Evolutionary conservation across 176 grass and related monocot genomes (phyloP).

Genomic region (Phoenix dactylifera): DNA sequence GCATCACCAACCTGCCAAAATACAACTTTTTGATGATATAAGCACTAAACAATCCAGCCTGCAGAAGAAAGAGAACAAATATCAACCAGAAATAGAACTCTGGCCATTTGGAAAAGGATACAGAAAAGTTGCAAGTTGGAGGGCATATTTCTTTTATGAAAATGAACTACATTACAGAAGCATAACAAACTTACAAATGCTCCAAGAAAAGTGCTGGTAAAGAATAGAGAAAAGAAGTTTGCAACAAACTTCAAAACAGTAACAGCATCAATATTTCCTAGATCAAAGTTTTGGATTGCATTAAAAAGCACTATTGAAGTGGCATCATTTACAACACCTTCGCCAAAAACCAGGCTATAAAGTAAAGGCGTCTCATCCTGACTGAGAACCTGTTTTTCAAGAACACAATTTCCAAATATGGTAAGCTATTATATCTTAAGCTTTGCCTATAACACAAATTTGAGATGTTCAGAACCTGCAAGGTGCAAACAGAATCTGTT

Average conservation of each 20-base stretch:
- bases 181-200: conserved; percentile 55
- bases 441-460: neutral
- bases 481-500: conserved; percentile 93
- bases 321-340: conserved; percentile 98
- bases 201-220: conserved; percentile 72
- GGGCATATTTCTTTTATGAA: too few relatives aligned
- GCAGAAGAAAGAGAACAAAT: conserved; percentile 11
- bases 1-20: conserved; percentile 68
- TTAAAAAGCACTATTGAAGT: conserved; percentile 93
- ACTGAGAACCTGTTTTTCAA: conserved; percentile 48
- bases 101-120: too few relatives aligned
- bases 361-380: conserved; percentile 93
- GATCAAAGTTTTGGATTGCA: conserved; percentile 72
- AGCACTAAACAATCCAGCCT: conserved; percentile 87
- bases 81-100: neutral
- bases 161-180: neutral
- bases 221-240: conserved; percentile 66
- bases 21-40: conserved; percentile 87
- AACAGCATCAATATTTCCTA: conserved; percentile 26
- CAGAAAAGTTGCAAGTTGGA: too few relatives aligned
- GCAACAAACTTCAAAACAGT: conserved; percentile 46
- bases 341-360: conserved; percentile 93
- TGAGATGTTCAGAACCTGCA: conserved; percentile 36
- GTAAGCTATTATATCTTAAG: neutral
- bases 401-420: neutral